Evolutionary conservation across 2,329 filamentous ascomycete species (phyloP), one percentile per base, ranked within the genome.

Genomic region (Pezicula rhizophila): DNA sequence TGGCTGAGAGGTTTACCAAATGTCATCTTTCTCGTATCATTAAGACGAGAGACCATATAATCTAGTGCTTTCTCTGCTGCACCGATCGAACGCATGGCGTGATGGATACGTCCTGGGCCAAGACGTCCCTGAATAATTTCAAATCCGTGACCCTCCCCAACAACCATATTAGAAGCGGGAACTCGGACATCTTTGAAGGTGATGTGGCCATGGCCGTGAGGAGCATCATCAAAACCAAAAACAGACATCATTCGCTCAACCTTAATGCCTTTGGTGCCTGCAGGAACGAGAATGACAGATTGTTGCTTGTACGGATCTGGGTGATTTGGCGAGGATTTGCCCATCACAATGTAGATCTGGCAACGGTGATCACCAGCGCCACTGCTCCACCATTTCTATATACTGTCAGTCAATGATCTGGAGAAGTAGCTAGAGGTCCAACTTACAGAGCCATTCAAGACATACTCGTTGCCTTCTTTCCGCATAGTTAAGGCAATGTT

Each of bases 81-180:
- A 42, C 92, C 92, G 63, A 97, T 91, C 52, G 82, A 84, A 52
- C 91, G 83, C 92, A 96, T 96, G 50, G 89, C 89, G 72, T 96
- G 91, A 73, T 97, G 92, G 65, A 97, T 96, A 44, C 91, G 86
- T n/a, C 91, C 92, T 1, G 92, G 91, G 1, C 91, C 92, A 14
- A 97, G 84, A 56, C 92, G 87, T 48, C 91, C 91, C 67, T 97
- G 92, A 64, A 96, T 95, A 64, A 96, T 95, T 70, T 97, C 91
- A 67, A 96, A 96, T 17, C 92, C 91, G 51, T 87, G 83, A 57
- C 91, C 91, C 67, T 93, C 88, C 52, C 91, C 90, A 2, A 96
- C 83, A 5, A 96, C 85, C 62, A 96, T 84, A 73, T 86, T 91
- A 60, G 74, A 71, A 31, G 75, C 80, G 2, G 91, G 91, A 0